Evolutionary conservation across 176 grass and related monocot species (phyloP).

Genomic region (Bothriochloa decipiens): DNA sequence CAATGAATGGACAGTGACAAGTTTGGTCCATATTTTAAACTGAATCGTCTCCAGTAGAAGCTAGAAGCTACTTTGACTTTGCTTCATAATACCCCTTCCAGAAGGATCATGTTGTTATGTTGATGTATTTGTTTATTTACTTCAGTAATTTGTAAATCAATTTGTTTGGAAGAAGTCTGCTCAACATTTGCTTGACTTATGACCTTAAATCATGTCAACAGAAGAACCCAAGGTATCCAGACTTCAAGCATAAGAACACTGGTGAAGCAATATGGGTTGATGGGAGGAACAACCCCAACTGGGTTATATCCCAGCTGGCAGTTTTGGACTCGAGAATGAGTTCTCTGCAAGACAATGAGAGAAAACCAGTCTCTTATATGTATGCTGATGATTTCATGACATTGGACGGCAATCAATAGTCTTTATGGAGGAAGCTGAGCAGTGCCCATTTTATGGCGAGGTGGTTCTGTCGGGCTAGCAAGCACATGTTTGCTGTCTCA

Average conservation of each 20-base stretch:
- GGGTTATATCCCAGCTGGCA: slow-evolving; percentile 75
- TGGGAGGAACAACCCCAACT: slow-evolving; percentile 64
- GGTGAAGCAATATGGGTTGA: slow-evolving; percentile 80
- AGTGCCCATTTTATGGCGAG: not conserved
- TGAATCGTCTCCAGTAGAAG: not conserved
- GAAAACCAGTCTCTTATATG: slow-evolving; percentile 61
- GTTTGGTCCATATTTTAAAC: slow-evolving; percentile 1
- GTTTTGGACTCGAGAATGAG: slow-evolving; percentile 73
- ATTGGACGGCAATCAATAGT: not conserved
- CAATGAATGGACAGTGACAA: not conserved
- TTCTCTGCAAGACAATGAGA: slow-evolving; percentile 48
- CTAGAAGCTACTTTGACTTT: not conserved
- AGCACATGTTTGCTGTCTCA: not conserved
- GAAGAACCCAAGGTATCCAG: slow-evolving; percentile 72
- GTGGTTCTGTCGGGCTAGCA: not conserved
- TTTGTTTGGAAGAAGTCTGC: slow-evolving; percentile 14
- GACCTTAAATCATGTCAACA: slow-evolving; percentile 36
- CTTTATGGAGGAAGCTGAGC: not conserved
- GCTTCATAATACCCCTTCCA: not conserved
- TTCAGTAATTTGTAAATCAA: not conserved
- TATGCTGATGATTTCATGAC: slow-evolving; percentile 61
- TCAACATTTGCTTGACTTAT: slow-evolving; percentile 21
- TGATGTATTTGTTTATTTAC: not conserved
- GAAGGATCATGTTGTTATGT: slow-evolving; percentile 14
- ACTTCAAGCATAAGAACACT: slow-evolving; percentile 79